Conservation (phyloP, 1,284 basidiomycete genomes). For the Clitocybe nebularis region DNA sequence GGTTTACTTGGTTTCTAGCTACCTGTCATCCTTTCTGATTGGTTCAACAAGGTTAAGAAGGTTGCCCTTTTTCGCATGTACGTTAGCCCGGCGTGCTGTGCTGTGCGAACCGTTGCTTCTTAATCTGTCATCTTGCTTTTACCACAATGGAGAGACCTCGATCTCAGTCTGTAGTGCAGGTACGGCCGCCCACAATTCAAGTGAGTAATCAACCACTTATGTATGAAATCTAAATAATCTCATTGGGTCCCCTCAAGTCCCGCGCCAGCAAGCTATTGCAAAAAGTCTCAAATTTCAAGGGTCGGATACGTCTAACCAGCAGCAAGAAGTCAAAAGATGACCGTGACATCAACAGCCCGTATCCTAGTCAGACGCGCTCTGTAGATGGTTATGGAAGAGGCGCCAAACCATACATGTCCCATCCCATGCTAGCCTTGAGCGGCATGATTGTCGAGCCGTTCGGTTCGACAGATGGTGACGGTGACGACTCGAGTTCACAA, state of each 20-base stretch:
- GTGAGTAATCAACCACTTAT: conserved; percentile 19
- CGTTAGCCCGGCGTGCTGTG: neutral
- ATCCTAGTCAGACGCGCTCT: conserved; percentile 14
- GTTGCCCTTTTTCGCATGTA: neutral
- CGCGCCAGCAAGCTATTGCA: conserved; percentile 36
- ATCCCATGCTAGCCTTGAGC: conserved; percentile 34
- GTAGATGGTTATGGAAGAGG: conserved; percentile 6
- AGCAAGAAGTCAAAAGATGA: conserved; percentile 22
- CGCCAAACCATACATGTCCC: conserved; percentile 42
- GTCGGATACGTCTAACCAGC: conserved; percentile 24
- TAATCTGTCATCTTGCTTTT: neutral
- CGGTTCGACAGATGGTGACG: conserved; percentile 20
- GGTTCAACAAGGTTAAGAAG: too few species aligned
- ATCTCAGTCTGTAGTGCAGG: conserved; percentile 22
- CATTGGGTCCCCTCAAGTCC: conserved; percentile 20
- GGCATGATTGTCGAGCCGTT: conserved; percentile 23
- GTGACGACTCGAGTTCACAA: conserved; percentile 28
- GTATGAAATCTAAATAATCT: neutral
- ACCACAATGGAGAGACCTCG: conserved; percentile 8
- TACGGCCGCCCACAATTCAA: conserved; percentile 23
- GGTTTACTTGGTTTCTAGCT: too few species aligned
- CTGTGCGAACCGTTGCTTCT: neutral
- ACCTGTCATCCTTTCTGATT: too few species aligned
- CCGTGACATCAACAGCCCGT: conserved; percentile 15
- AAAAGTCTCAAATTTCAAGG: conserved; percentile 32